Conservation (phyloP, 2,329 filamentous ascomycete species). For the Clarireedia hainanense region DNA sequence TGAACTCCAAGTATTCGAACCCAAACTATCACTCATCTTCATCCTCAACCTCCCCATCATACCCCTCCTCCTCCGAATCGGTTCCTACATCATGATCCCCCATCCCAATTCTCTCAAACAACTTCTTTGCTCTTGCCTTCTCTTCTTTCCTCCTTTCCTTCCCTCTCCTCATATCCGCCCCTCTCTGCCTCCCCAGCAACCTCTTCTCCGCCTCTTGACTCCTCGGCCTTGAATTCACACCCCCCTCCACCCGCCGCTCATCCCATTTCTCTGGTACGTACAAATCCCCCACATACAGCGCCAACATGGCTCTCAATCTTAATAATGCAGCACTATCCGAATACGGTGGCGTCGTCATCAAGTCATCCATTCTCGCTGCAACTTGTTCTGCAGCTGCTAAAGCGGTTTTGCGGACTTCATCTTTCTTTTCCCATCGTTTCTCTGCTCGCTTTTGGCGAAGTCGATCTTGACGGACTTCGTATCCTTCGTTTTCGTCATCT, state of each 20-base stretch:
- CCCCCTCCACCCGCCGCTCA: slow-evolving; percentile 10
- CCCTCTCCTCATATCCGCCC: slow-evolving; percentile 20
- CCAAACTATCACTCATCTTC: no score
- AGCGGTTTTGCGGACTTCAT: slow-evolving; percentile 22
- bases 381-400: slow-evolving; percentile 49
- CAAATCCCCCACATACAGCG: slow-evolving; percentile 69
- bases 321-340: slow-evolving; percentile 59
- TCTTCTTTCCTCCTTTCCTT: slow-evolving; percentile 25
- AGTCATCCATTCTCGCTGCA: slow-evolving; percentile 59
- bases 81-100: slow-evolving; percentile 12
- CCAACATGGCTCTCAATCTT: slow-evolving; percentile 64
- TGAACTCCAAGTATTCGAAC: no score
- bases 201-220: slow-evolving; percentile 15
- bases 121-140: slow-evolving; percentile 29
- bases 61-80: neutral
- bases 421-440: slow-evolving; percentile 23
- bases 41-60: neutral
- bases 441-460: slow-evolving; percentile 13
- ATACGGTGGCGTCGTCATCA: slow-evolving; percentile 64
- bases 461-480: slow-evolving; percentile 14
- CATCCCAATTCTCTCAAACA: slow-evolving; percentile 33
- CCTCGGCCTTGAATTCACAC: slow-evolving; percentile 7
- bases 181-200: slow-evolving; percentile 17
- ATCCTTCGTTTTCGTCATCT: slow-evolving; percentile 10
- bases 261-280: slow-evolving; percentile 32